Evolutionary conservation across 192 early-diverging fungal species (phyloP).

Genomic region (Mortierella claussenii): DNA sequence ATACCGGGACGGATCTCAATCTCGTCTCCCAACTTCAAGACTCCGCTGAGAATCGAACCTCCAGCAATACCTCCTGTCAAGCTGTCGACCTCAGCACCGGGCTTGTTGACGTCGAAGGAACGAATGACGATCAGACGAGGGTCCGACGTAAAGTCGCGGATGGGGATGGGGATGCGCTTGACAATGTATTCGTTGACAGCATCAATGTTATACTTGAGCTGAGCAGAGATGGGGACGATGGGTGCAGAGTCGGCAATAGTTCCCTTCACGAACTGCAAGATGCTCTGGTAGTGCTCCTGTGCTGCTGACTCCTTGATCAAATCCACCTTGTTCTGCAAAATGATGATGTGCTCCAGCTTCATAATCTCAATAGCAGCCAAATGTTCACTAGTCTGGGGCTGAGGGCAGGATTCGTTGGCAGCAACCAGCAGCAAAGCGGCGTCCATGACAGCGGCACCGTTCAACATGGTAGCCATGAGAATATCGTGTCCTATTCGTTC

Average conservation of each 20-base stretch:
- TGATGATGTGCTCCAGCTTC: slow-evolving; percentile 96
- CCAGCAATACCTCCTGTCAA: slow-evolving; percentile 98
- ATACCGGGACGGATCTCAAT: slow-evolving; percentile 98
- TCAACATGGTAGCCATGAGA: slow-evolving; percentile 99
- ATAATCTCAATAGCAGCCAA: slow-evolving; percentile 99
- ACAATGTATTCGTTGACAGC: slow-evolving; percentile 98
- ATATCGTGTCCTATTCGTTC: slow-evolving; percentile 83
- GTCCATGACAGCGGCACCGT: slow-evolving; percentile 99
- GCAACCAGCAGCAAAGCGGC: slow-evolving; percentile 97
- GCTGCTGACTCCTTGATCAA: slow-evolving; percentile 94
- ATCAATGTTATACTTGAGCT: slow-evolving; percentile 99
- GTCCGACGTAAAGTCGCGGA: slow-evolving; percentile 91
- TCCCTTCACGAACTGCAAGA: slow-evolving; percentile 91
- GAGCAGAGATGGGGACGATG: slow-evolving; percentile 97
- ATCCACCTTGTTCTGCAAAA: slow-evolving; percentile 99
- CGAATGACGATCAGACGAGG: slow-evolving; percentile 97
- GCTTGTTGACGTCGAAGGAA: slow-evolving; percentile 99
- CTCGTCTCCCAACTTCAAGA: slow-evolving; percentile 90
- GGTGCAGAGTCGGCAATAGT: slow-evolving; percentile 96
- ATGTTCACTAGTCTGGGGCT: slow-evolving; percentile 99
- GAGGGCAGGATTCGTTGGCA: slow-evolving; percentile 98
- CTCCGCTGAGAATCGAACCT: slow-evolving; percentile 94
- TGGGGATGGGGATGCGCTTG: slow-evolving; percentile 94
- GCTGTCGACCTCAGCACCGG: slow-evolving; percentile 91
- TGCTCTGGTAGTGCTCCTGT: slow-evolving; percentile 88